These are phyloP conservation scores for Aspergillus fructus DNA, from an alignment of 2,329 filamentous ascomycete genomes.

Conservation along the genomic window DNA sequence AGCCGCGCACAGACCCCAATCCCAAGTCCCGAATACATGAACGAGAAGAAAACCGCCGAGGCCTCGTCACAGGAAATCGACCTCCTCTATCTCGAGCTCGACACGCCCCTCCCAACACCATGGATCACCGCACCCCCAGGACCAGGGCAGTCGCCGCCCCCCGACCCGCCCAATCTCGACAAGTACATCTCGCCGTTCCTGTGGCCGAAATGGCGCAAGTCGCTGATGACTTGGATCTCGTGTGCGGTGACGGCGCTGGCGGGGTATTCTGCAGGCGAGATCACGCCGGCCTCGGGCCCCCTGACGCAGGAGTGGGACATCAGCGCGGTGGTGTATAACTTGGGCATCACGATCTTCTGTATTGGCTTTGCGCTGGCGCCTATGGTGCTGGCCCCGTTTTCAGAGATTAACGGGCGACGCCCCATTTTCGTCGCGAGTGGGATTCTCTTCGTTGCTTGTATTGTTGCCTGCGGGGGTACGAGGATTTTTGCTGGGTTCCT, in stretches of 20 bases:
- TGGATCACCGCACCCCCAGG: conserved; percentile 31
- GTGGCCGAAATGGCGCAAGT: conserved; percentile 71
- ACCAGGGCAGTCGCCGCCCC: conserved; percentile 41
- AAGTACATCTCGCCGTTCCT: conserved; percentile 68
- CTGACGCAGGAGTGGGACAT: conserved; percentile 67
- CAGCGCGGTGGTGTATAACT: conserved; percentile 63
- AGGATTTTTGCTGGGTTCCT: conserved; percentile 70
- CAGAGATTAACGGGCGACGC: conserved; percentile 81
- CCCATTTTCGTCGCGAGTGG: conserved; percentile 78
- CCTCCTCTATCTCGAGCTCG: conserved; percentile 62
- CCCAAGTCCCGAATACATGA: not conserved
- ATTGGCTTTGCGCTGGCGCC: conserved; percentile 77
- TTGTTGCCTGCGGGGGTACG: conserved; percentile 72
- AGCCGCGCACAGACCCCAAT: not conserved
- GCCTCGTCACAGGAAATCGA: conserved; percentile 41
- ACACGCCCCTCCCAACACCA: conserved; percentile 56
- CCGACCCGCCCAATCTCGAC: conserved; percentile 63
- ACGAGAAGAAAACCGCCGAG: not conserved
- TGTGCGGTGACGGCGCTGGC: conserved; percentile 75
- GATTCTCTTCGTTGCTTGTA: conserved; percentile 66
- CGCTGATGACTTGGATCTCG: conserved; percentile 68
- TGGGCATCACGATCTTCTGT: conserved; percentile 81
- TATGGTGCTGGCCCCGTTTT: conserved; percentile 85
- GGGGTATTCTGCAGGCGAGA: conserved; percentile 78
- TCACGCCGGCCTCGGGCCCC: conserved; percentile 66